phyloP scores from a whole-genome alignment of 805 yeast genomes.

The Teunomyces panamensis region DNA sequence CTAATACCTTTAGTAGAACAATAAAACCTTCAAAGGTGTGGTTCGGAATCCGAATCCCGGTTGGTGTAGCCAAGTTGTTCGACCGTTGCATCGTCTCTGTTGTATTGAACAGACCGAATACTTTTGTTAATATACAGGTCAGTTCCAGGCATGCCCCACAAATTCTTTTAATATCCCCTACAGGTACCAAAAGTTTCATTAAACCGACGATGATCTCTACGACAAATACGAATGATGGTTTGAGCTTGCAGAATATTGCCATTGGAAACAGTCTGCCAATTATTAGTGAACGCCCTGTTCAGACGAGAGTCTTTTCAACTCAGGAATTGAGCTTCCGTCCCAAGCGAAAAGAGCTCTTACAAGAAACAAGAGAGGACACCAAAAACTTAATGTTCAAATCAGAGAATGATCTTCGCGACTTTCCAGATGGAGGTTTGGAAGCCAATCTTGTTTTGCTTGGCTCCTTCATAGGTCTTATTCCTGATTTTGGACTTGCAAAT shows the following conservation, averaged over 20 bases:
- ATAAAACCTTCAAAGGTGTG: too few species aligned
- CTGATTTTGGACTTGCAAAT: constrained; percentile 20
- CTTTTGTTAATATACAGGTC: too few species aligned
- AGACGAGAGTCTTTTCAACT: background rate
- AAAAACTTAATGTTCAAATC: constrained; percentile 12
- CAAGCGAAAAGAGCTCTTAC: background rate
- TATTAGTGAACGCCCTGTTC: background rate
- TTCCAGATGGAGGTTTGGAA: constrained; percentile 19
- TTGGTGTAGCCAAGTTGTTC: too few species aligned
- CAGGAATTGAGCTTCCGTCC: constrained; percentile 2
- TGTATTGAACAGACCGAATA: too few species aligned
- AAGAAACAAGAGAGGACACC: background rate
- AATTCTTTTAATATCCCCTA: background rate
- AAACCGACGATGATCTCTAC: background rate
- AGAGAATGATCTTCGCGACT: constrained; percentile 14
- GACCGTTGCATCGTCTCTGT: too few species aligned
- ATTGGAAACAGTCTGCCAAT: background rate
- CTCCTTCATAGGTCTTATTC: constrained; percentile 18
- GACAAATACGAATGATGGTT: background rate
- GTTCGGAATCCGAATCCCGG: too few species aligned
- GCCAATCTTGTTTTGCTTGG: constrained; percentile 18
- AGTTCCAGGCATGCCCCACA: too few species aligned
- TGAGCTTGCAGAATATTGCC: background rate
- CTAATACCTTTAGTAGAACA: too few species aligned
- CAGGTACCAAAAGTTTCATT: background rate